Conservation (phyloP, 495 filamentous ascomycete species). For the Neurospora discreta region DNA sequence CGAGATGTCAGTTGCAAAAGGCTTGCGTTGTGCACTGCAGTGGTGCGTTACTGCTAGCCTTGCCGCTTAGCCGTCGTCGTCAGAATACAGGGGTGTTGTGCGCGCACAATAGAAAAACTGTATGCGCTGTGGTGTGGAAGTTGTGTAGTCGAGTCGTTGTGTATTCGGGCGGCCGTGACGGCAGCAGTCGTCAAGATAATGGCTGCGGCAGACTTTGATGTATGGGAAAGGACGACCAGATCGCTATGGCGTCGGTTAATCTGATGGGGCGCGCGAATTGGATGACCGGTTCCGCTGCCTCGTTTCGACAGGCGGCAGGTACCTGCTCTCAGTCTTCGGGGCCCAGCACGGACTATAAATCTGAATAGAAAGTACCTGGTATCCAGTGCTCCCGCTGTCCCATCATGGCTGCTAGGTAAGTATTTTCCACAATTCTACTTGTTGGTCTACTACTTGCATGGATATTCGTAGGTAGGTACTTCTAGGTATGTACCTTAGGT, state of each 20-base stretch:
- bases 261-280: conserved; percentile 16
- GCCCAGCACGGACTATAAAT: not conserved
- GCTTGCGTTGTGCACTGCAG: not conserved
- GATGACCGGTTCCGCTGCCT: conserved; percentile 1
- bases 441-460: not conserved
- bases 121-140: not conserved
- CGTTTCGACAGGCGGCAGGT: not conserved
- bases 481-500: no score
- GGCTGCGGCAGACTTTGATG: conserved; percentile 8
- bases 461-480: no score
- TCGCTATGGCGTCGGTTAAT: conserved; percentile 18
- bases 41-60: not conserved
- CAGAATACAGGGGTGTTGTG: not conserved
- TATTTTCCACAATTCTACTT: not conserved
- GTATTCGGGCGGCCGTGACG: not conserved
- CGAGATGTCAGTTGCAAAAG: not conserved
- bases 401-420: no score
- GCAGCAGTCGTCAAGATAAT: not conserved
- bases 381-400: no score
- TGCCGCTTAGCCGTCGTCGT: not conserved
- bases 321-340: not conserved
- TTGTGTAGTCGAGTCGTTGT: conserved; percentile 1
- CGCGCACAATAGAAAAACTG: not conserved
- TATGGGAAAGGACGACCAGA: conserved; percentile 8
- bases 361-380: not conserved